Percentiles rank a stretch among this genome's conserved stretches.
Conservation (phyloP, 164 flowering plant genomes). For the Hamamelis virginiana region DNA sequence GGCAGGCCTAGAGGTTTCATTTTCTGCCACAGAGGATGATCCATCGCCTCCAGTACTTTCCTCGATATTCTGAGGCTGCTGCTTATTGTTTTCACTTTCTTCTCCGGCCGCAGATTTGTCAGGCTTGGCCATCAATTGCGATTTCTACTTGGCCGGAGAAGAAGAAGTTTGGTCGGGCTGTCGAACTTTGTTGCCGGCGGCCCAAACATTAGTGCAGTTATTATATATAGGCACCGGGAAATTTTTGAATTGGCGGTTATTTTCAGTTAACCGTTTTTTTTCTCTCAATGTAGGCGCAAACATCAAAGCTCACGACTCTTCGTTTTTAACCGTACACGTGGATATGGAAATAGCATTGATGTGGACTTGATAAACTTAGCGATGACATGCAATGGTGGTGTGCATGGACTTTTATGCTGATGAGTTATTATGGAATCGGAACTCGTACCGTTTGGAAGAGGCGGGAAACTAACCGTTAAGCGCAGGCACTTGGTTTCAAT, state of each 20-base stretch:
- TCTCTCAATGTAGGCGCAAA: background rate
- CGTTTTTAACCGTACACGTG: background rate
- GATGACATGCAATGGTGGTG: background rate
- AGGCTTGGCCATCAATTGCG: no score
- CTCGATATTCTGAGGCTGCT: no score
- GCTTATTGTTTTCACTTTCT: no score
- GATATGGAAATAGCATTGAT: no score
- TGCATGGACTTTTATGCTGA: background rate
- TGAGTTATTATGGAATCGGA: background rate
- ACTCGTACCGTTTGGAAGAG: background rate
- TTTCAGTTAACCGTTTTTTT: constrained; percentile 1
- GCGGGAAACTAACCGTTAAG: background rate
- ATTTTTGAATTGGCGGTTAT: background rate
- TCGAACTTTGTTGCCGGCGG: no score
- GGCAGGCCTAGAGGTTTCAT: no score
- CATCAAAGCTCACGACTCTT: background rate
- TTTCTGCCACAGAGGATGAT: no score
- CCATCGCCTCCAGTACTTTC: no score
- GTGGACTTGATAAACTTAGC: background rate
- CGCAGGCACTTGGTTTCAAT: background rate
- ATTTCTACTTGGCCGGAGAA: no score
- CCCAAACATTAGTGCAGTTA: no score
- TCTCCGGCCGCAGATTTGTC: no score
- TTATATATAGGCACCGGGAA: background rate
- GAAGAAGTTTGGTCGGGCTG: no score